A percentile compares a stretch with the other conserved stretches of the same genome.
These are phyloP conservation scores for Amanita thiersii DNA, from an alignment of 768 basidiomycete genomes.

Conservation along the genomic window DNA sequence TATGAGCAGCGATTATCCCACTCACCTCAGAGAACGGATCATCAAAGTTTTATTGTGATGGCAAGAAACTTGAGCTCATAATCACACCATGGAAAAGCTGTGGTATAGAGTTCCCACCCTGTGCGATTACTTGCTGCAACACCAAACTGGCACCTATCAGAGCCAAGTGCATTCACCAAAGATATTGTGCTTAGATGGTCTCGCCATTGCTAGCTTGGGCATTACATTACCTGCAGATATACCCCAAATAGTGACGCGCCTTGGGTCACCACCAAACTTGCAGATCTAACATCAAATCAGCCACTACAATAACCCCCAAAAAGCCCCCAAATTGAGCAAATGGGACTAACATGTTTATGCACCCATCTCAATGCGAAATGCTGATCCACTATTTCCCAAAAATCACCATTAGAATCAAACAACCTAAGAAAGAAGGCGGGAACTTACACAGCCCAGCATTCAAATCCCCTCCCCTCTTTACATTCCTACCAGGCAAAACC, in stretches of 20 bases:
- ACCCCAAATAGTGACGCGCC: constrained; percentile 33
- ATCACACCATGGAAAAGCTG: constrained; percentile 36
- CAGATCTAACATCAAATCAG: constrained; percentile 19
- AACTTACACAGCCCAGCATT: constrained; percentile 41
- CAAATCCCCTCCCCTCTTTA: constrained; percentile 32
- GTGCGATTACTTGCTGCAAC: constrained; percentile 38
- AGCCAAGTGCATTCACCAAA: neutral
- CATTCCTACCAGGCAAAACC: constrained; percentile 35
- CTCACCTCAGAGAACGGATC: constrained; percentile 30
- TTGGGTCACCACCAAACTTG: constrained; percentile 33
- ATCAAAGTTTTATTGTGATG: constrained; percentile 37
- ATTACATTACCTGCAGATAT: constrained; percentile 27
- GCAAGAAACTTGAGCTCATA: constrained; percentile 34
- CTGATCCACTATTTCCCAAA: constrained; percentile 27
- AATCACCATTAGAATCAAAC: neutral
- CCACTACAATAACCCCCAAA: too few relatives aligned
- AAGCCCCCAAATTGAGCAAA: neutral
- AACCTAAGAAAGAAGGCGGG: neutral
- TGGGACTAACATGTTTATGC: constrained; percentile 24
- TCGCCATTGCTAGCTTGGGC: neutral
- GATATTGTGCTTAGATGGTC: neutral
- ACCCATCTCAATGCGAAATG: constrained; percentile 36
- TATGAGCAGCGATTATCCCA: neutral
- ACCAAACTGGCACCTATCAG: constrained; percentile 40
- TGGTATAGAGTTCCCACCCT: constrained; percentile 35